Evolutionary conservation across 179 eudicot genomes (phyloP).

Genomic region (Amaranthus tricolor): DNA sequence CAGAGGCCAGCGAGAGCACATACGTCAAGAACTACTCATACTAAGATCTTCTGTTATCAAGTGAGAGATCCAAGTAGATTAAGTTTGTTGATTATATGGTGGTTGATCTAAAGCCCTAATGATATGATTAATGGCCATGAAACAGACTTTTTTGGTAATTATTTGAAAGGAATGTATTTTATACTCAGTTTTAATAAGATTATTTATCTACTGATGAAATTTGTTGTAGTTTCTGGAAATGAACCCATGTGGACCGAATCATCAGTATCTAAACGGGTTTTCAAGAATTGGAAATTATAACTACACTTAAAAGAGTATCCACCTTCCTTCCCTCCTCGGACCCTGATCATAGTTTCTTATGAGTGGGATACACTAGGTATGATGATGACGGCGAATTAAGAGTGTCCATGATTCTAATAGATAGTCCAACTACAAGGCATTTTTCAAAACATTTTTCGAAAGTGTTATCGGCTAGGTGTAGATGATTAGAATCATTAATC

Average conservation of each 20-base stretch:
- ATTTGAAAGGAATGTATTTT: slow-evolving; percentile 23
- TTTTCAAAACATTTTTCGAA: no score
- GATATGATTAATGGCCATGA: slow-evolving; percentile 27
- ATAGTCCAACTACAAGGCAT: no score
- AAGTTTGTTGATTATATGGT: slow-evolving; percentile 17
- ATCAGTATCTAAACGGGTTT: no score
- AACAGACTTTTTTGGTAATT: slow-evolving; percentile 28
- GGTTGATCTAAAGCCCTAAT: slow-evolving; percentile 25
- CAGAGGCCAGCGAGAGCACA: slow-evolving; percentile 77
- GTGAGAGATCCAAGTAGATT: slow-evolving; percentile 10
- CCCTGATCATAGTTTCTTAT: no score
- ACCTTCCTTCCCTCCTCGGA: no score
- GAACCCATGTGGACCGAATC: background rate
- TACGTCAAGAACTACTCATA: slow-evolving; percentile 84
- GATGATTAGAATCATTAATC: no score
- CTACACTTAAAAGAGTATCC: no score
- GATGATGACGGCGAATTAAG: no score
- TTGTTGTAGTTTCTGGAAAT: background rate
- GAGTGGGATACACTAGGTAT: no score
- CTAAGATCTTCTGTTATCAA: slow-evolving; percentile 27
- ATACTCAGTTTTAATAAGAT: slow-evolving; percentile 25
- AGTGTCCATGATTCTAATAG: no score
- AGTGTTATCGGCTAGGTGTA: no score
- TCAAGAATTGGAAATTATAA: no score
- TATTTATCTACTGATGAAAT: slow-evolving; percentile 20